Evolutionary conservation across 1,139 yeast species (phyloP).

Genomic region (Kurtzmaniella quercitrusa): DNA sequence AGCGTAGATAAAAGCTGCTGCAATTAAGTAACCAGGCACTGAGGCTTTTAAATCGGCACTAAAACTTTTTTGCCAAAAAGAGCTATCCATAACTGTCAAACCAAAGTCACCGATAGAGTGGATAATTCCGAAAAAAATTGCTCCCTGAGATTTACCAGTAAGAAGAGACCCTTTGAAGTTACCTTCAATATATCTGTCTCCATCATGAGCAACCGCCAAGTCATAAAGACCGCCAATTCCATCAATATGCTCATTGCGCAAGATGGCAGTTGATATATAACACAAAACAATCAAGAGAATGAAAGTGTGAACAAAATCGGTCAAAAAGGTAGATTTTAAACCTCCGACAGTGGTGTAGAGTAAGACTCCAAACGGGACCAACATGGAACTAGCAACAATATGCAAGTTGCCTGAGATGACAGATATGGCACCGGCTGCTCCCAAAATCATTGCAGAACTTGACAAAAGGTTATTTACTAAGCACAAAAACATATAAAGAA

Average conservation of each 20-base stretch:
- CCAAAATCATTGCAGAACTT: slow-evolving; percentile 33
- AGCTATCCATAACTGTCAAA: slow-evolving; percentile 26
- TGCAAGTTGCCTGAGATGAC: slow-evolving; percentile 30
- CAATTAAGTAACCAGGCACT: slow-evolving; percentile 35
- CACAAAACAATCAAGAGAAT: slow-evolving; percentile 27
- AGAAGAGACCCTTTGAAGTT: slow-evolving; percentile 30
- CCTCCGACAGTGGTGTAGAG: slow-evolving; percentile 39
- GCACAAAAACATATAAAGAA: slow-evolving; percentile 27
- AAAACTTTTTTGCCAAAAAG: slow-evolving; percentile 33
- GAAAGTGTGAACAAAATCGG: slow-evolving; percentile 34
- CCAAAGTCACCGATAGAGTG: slow-evolving; percentile 28
- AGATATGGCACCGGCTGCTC: slow-evolving; percentile 33
- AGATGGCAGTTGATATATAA: slow-evolving; percentile 23
- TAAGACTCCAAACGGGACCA: slow-evolving; percentile 35
- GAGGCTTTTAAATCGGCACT: slow-evolving; percentile 30
- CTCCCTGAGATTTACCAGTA: slow-evolving; percentile 31
- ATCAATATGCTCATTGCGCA: slow-evolving; percentile 22
- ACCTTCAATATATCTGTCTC: slow-evolving; percentile 22
- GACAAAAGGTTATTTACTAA: slow-evolving; percentile 29
- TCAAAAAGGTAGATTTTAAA: slow-evolving; percentile 36
- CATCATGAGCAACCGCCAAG: slow-evolving; percentile 12
- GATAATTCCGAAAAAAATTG: slow-evolving; percentile 25
- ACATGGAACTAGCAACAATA: slow-evolving; percentile 27
- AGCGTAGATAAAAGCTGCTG: slow-evolving; percentile 27
- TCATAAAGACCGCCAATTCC: slow-evolving; percentile 27